phyloP scores from a whole-genome alignment of 306 rosid species.

The Macrotyloma uniflorum region DNA sequence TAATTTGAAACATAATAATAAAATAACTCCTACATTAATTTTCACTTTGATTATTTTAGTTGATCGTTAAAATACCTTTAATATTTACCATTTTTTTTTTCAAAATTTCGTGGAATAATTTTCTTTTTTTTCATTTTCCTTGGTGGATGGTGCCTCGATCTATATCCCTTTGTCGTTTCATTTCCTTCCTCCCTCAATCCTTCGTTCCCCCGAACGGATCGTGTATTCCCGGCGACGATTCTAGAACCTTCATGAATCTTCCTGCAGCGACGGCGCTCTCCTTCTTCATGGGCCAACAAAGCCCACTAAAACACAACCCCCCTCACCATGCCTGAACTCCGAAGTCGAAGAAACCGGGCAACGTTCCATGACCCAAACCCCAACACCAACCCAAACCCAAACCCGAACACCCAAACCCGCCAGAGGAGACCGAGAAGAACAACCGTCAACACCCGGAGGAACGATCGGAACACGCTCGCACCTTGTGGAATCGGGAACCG shows the following conservation, averaged over 20 bases:
- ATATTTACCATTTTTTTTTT: not conserved
- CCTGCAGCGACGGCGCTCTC: not conserved
- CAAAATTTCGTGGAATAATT: not conserved
- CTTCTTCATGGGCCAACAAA: conserved; percentile 52
- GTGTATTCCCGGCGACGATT: conserved; percentile 31
- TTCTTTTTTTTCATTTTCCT: not conserved
- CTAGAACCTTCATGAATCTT: conserved; percentile 48
- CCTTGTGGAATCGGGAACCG: not conserved
- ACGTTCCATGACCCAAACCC: not conserved
- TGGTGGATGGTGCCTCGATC: not conserved
- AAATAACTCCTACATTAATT: too few species aligned
- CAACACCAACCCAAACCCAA: conserved; percentile 39
- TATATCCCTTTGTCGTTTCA: not conserved
- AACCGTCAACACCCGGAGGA: conserved; percentile 11
- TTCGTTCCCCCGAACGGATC: not conserved
- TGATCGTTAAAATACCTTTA: too few species aligned
- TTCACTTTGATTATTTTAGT: too few species aligned
- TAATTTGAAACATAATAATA: too few species aligned
- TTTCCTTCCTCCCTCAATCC: not conserved
- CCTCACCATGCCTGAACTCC: conserved; percentile 64
- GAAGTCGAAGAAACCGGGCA: conserved; percentile 42
- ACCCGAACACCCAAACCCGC: conserved; percentile 42
- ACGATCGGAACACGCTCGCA: conserved; percentile 41
- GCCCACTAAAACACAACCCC: not conserved
- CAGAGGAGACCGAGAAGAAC: conserved; percentile 35